phyloP scores from a whole-genome alignment of 2,329 filamentous ascomycete species.

The Apiospora malaysiana region DNA sequence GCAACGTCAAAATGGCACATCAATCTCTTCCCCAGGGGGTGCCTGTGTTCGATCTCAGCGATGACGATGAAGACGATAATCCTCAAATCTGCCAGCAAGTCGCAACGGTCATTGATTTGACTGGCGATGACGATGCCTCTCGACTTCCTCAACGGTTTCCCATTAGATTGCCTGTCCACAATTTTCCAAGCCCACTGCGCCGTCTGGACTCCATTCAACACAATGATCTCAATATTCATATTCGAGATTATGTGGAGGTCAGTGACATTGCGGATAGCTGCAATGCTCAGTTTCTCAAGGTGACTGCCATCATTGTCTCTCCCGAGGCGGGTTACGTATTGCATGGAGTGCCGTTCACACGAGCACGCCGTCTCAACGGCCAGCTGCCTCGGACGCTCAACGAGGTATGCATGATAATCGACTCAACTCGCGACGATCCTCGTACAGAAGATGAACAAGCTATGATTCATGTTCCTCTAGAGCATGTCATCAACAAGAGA shows the following conservation, averaged over 20 bases:
- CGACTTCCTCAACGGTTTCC: too few relatives aligned
- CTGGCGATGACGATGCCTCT: background rate
- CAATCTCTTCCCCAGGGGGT: too few relatives aligned
- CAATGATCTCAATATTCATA: background rate
- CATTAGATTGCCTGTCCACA: background rate
- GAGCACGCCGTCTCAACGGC: conserved; percentile 34
- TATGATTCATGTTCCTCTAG: conserved; percentile 33
- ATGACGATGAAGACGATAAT: background rate
- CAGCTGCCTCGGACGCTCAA: conserved; percentile 36
- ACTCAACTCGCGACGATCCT: conserved; percentile 33
- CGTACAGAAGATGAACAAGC: conserved; percentile 34
- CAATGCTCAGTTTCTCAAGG: background rate
- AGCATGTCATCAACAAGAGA: conserved; percentile 21
- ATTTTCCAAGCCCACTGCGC: background rate
- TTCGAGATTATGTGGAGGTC: background rate
- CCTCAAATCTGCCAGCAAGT: background rate
- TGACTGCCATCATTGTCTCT: background rate
- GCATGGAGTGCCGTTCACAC: conserved; percentile 37
- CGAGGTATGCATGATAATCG: conserved; percentile 37
- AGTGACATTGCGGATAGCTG: background rate
- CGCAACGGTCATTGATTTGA: background rate
- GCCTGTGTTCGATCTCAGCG: background rate
- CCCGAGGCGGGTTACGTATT: conserved; percentile 19
- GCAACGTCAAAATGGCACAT: too few relatives aligned
- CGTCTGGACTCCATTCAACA: background rate